Evolutionary conservation across 768 basidiomycete species (phyloP).

Genomic region (Antrodiella citrinella): DNA sequence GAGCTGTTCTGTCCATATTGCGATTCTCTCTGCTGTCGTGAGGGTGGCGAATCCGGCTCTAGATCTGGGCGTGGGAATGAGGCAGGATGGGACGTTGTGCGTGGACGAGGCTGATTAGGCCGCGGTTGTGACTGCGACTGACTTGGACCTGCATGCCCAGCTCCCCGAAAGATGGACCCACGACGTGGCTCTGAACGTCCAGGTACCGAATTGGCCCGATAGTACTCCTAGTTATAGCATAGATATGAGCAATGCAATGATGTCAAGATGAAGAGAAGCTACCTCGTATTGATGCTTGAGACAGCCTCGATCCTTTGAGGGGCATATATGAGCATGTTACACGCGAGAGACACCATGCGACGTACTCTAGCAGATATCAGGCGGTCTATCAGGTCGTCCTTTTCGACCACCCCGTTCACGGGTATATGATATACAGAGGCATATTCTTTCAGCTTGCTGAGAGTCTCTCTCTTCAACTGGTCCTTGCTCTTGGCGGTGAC

Average conservation of each 20-base stretch:
- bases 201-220: slow-evolving; percentile 58
- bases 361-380: slow-evolving; percentile 45
- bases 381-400: slow-evolving; percentile 68
- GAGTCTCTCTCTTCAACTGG: slow-evolving; percentile 45
- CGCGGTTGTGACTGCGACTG: slow-evolving; percentile 5
- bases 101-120: slow-evolving; percentile 17
- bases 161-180: slow-evolving; percentile 38
- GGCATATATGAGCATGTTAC: slow-evolving; percentile 30
- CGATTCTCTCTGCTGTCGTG: slow-evolving; percentile 4
- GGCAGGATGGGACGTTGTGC: slow-evolving; percentile 21
- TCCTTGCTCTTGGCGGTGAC: slow-evolving; percentile 62
- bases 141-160: slow-evolving; percentile 14
- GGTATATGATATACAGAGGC: slow-evolving; percentile 62
- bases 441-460: slow-evolving; percentile 62
- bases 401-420: slow-evolving; percentile 58
- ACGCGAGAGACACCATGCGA: neutral
- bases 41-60: slow-evolving; percentile 30
- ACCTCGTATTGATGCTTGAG: slow-evolving; percentile 55
- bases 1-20: neutral
- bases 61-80: slow-evolving; percentile 57
- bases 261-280: too few species aligned
- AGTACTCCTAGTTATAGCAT: slow-evolving; percentile 48
- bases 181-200: slow-evolving; percentile 25
- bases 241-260: too few species aligned
- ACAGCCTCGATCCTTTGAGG: slow-evolving; percentile 54